Evolutionary conservation across 129 eudicot species (phyloP).

Genomic region (Daucus carota): DH1_v3.0 NC_030381.2:1189501-1190000

Average conservation of each 20-base stretch:
- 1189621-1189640: conserved; percentile 17
- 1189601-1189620: conserved; percentile 9
- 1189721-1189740: conserved; percentile 10
- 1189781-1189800: conserved; percentile 46
- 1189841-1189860: conserved; percentile 44
- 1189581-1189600: conserved; percentile 22
- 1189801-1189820: conserved; percentile 26
- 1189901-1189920: conserved; percentile 8
- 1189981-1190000: conserved; percentile 25
- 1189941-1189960: conserved; percentile 8
- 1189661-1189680: too few relatives aligned
- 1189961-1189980: background rate
- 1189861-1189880: conserved; percentile 11
- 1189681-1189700: too few relatives aligned
- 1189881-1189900: conserved; percentile 39
- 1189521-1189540: conserved; percentile 55
- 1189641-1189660: background rate
- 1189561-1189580: conserved; percentile 74
- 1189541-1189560: conserved; percentile 52
- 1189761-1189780: conserved; percentile 45
- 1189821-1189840: conserved; percentile 57
- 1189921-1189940: conserved; percentile 4
- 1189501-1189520: conserved; percentile 28
- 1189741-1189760: conserved; percentile 31
- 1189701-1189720: background rate